Evolutionary conservation across 176 grass and related monocot species (phyloP).

Genomic region (Aegilops umbellulata): DNA sequence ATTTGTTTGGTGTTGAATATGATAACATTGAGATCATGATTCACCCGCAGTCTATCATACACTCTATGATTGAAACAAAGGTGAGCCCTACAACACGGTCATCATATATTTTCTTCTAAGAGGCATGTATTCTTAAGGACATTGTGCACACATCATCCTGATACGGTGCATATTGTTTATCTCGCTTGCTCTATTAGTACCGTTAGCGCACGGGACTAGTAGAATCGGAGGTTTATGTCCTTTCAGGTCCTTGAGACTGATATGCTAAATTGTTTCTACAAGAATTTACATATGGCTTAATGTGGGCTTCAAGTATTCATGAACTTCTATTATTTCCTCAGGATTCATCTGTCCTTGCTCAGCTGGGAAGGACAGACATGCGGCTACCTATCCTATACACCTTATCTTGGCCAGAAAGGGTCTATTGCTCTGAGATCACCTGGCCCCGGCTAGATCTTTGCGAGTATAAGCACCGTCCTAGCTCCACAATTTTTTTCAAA

Average conservation of each 20-base stretch:
- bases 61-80: conserved; percentile 98
- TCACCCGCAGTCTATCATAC: conserved; percentile 98
- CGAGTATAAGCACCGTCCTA: conserved; percentile 54
- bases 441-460: conserved; percentile 98
- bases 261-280: neutral
- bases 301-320: conserved; percentile 5
- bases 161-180: neutral
- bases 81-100: conserved; percentile 28
- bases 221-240: conserved; percentile 12
- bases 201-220: neutral
- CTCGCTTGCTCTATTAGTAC: neutral
- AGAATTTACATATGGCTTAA: conserved; percentile 1
- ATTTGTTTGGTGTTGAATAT: conserved; percentile 91
- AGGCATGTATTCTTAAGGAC: neutral
- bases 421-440: conserved; percentile 85
- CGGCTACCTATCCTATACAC: conserved; percentile 93
- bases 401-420: conserved; percentile 94
- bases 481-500: neutral
- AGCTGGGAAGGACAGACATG: conserved; percentile 97
- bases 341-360: conserved; percentile 95
- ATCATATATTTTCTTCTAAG: neutral
- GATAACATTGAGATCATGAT: conserved; percentile 97
- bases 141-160: neutral
- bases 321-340: conserved; percentile 35
- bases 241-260: neutral